Evolutionary conservation across 257 asterid species (phyloP).

Genomic region (Vinca minor): DNA sequence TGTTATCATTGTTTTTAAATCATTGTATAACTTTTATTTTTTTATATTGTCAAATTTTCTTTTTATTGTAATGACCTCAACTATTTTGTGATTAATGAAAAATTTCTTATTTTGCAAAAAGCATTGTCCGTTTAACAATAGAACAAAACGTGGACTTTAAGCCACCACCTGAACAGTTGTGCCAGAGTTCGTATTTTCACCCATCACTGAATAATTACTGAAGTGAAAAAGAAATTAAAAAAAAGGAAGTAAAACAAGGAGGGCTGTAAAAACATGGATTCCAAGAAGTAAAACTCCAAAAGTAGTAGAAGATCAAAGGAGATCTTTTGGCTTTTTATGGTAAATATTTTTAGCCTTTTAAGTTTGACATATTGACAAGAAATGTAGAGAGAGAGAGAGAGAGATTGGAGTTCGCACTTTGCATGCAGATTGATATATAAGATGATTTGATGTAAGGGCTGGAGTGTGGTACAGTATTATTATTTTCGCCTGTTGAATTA

Average conservation of each 20-base stretch:
- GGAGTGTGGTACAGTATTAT: too few species aligned
- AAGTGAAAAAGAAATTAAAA: not conserved
- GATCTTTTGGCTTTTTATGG: constrained; percentile 35
- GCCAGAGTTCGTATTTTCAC: not conserved
- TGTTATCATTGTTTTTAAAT: too few species aligned
- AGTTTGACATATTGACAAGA: constrained; percentile 20
- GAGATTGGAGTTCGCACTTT: not conserved
- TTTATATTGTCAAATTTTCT: too few species aligned
- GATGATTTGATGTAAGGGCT: constrained; percentile 63
- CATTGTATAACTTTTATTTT: too few species aligned
- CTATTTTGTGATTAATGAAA: too few species aligned
- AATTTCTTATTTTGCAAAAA: too few species aligned
- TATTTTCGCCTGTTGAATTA: too few species aligned
- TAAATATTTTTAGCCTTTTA: constrained; percentile 16
- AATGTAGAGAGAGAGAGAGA: not conserved
- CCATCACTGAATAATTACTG: not conserved
- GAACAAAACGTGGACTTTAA: not conserved
- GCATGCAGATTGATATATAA: constrained; percentile 32
- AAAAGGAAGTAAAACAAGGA: not conserved
- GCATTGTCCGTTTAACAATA: too few species aligned
- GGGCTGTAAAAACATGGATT: too few species aligned
- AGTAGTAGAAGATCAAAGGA: constrained; percentile 23
- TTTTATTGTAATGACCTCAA: too few species aligned
- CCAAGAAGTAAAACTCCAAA: too few species aligned
- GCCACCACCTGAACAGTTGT: not conserved